Base-by-base conservation (phyloP, 441 rosid species). In the Populus trichocarpa region DNA sequence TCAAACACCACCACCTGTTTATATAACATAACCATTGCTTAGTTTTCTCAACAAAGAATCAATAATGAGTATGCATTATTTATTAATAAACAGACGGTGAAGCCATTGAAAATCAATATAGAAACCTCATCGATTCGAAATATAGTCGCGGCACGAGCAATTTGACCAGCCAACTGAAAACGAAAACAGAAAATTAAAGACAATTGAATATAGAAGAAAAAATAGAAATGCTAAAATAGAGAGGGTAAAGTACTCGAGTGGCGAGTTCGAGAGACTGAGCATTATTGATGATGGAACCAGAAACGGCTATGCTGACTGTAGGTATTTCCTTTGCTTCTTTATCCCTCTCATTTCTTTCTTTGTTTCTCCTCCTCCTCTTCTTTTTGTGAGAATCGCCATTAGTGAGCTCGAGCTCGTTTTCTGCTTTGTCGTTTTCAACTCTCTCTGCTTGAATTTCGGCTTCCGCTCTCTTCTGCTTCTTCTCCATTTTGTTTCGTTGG, bases 221-320 rank as follows among this genome's bases (percentile, higher is more conserved):
- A 13, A 13, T 20, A 67, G 46, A 73, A 65, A 11, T 2, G 72
- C 33, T 70, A 40, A 74, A 1, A 63, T 10, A 22, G 57, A 57
- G 35, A 75, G 73, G 28, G 81, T 66, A 80, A 5, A 2, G 20
- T 93, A 96, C 98, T 38, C 98, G 93, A 70, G 99, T 93, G 53
- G 99, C 98, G 69, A 94, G 97, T 78, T 93, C 99, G 67, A 92
- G 91, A 57, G 99, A 96, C 71, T 96, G 98, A 79, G 99, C 82
- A 86, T 96, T 96, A 83, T 90, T 86, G 81, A 96, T 90, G 89
- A 96, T 94, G 83, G 99, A 96, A 70, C 96, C 99, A 46, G 99
- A 88, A 25, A 96, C 80, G 30, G 98, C 98, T 73, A 96, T 84
- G 82, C 91, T 94, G 38, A 96, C 88, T 4, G 96, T 96, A 6